Conservation (phyloP, 176 grass and related monocot species). For the Avena eriantha region DNA sequence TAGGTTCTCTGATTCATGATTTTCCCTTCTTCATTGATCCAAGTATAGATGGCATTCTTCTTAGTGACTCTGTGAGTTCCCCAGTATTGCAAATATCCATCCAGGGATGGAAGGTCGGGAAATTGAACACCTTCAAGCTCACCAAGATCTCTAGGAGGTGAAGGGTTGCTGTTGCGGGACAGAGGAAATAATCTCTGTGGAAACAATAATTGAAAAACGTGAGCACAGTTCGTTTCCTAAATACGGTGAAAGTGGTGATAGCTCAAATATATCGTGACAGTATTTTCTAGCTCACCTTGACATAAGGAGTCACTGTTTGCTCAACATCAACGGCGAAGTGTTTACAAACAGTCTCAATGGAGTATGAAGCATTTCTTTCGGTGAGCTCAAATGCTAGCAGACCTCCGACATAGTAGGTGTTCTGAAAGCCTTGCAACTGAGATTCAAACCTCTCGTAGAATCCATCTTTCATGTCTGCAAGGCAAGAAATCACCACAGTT, state of each 20-base stretch:
- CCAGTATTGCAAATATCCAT: constrained; percentile 75
- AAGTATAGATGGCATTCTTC: constrained; percentile 60
- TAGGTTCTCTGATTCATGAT: constrained; percentile 69
- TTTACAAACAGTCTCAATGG: constrained; percentile 66
- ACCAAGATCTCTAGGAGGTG: constrained; percentile 63
- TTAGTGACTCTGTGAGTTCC: constrained; percentile 58
- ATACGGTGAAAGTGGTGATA: constrained; percentile 14
- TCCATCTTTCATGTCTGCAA: constrained; percentile 71
- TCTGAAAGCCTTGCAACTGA: constrained; percentile 78
- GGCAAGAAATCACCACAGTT: constrained; percentile 37
- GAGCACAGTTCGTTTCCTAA: constrained; percentile 3
- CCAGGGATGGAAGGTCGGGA: constrained; percentile 60
- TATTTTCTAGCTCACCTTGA: constrained; percentile 58
- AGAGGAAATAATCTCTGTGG: constrained; percentile 74
- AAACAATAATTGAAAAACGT: constrained; percentile 44
- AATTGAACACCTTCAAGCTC: constrained; percentile 69
- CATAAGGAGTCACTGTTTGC: constrained; percentile 56
- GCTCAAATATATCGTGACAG: neutral
- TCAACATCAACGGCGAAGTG: constrained; percentile 60
- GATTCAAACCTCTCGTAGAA: constrained; percentile 71
- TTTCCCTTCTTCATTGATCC: constrained; percentile 76
- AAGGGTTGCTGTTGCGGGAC: constrained; percentile 40
- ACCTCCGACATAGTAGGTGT: constrained; percentile 81
- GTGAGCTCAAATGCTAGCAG: constrained; percentile 81
- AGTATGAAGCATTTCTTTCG: constrained; percentile 67